phyloP scores from a whole-genome alignment of 2,329 filamentous ascomycete species.

The Trichoderma sp. region DNA sequence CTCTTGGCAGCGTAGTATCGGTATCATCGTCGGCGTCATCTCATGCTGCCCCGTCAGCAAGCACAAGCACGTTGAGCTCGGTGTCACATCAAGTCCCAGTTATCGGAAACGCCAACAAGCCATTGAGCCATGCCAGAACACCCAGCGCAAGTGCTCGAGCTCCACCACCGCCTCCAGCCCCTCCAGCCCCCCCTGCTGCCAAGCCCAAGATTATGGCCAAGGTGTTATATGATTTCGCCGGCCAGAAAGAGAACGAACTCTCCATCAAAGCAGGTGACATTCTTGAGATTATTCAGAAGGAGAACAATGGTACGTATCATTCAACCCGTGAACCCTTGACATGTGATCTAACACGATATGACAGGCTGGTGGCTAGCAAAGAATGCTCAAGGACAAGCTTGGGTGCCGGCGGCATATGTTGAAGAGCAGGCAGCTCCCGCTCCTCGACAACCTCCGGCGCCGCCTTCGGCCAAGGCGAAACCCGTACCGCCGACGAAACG shows the following conservation, averaged over 20 bases:
- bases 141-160: conserved; percentile 50
- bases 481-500: conserved; percentile 77
- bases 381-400: conserved; percentile 71
- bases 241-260: conserved; percentile 81
- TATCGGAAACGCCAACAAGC: conserved; percentile 24
- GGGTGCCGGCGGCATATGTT: conserved; percentile 92
- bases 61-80: conserved; percentile 9
- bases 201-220: conserved; percentile 74
- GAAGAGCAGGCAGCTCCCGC: conserved; percentile 73
- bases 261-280: conserved; percentile 76
- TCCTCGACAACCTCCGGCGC: conserved; percentile 67
- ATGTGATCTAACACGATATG: conserved; percentile 32
- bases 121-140: conserved; percentile 53
- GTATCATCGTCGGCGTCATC: conserved; percentile 20
- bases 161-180: conserved; percentile 65
- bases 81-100: conserved; percentile 22
- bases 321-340: no score
- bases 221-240: conserved; percentile 88
- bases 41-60: conserved; percentile 21
- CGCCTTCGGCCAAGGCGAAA: conserved; percentile 62
- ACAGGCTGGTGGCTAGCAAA: conserved; percentile 95
- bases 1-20: conserved; percentile 28
- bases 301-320: conserved; percentile 76
- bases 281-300: conserved; percentile 88
- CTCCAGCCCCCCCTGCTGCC: conserved; percentile 40